Conservation (phyloP, 2,329 filamentous ascomycete genomes). For the Penicillium brevicompactum region DNA sequence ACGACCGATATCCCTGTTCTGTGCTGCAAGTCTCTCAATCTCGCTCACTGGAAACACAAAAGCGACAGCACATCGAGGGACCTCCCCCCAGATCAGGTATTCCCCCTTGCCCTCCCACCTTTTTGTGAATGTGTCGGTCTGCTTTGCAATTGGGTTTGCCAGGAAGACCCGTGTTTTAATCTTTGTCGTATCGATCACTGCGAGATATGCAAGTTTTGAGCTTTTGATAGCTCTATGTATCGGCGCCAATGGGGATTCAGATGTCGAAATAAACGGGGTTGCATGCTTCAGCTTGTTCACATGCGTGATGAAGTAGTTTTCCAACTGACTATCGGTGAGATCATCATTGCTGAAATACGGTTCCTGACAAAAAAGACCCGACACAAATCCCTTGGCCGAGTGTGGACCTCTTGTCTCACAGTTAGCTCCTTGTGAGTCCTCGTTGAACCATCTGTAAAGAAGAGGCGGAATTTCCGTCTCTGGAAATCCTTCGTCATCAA, state of each 20-base stretch:
- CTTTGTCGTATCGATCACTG: constrained; percentile 34
- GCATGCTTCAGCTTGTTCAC: constrained; percentile 19
- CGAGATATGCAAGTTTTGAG: constrained; percentile 26
- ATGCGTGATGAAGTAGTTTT: constrained; percentile 26
- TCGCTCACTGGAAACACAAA: constrained; percentile 26
- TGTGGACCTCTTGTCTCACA: too few relatives aligned
- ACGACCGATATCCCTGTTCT: constrained; percentile 20
- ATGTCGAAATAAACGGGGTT: constrained; percentile 40
- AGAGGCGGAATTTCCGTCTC: constrained; percentile 24
- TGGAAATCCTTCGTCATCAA: not conserved
- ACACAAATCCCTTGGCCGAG: constrained; percentile 20
- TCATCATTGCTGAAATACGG: constrained; percentile 16
- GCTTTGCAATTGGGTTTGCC: constrained; percentile 26
- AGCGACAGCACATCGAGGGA: constrained; percentile 31
- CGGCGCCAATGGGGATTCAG: constrained; percentile 26
- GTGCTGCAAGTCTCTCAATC: constrained; percentile 21
- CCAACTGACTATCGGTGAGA: constrained; percentile 19
- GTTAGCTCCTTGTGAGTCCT: constrained; percentile 36
- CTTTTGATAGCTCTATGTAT: constrained; percentile 34
- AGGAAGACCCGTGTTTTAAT: constrained; percentile 28
- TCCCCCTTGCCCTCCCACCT: constrained; percentile 34
- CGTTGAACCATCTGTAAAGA: constrained; percentile 38
- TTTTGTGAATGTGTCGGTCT: constrained; percentile 2
- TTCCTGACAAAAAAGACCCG: constrained; percentile 27
- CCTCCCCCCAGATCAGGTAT: constrained; percentile 38